These are phyloP conservation scores for Hibiscus tridactylites DNA, from an alignment of 345 rosid genomes.

Conservation along the genomic window DNA sequence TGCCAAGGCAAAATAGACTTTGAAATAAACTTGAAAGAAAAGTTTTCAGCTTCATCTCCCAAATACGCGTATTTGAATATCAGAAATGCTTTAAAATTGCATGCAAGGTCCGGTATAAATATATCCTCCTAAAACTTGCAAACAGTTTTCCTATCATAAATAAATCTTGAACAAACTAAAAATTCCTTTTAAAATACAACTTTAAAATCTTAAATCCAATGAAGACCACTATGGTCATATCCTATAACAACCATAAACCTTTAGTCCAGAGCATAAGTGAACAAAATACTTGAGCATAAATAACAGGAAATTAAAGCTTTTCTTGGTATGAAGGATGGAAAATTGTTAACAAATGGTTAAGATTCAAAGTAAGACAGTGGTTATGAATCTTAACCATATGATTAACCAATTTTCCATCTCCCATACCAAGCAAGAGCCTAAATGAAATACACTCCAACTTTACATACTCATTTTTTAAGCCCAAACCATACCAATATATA, in stretches of 20 bases:
- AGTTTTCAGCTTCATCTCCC: background rate
- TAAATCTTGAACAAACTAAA: background rate
- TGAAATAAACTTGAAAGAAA: too few relatives aligned
- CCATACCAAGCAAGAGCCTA: too few relatives aligned
- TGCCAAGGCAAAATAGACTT: too few relatives aligned
- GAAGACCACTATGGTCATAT: background rate
- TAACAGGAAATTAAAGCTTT: background rate
- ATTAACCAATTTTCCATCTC: too few relatives aligned
- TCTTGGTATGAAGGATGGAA: too few relatives aligned
- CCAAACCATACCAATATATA: background rate
- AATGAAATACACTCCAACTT: background rate
- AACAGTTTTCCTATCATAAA: background rate
- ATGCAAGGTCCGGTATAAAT: background rate
- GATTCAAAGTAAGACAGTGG: too few relatives aligned
- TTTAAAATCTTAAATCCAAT: background rate
- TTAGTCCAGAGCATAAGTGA: background rate
- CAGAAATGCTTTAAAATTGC: background rate
- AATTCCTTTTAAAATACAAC: background rate
- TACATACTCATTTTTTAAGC: background rate
- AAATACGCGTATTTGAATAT: background rate
- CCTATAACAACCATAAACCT: background rate
- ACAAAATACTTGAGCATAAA: background rate
- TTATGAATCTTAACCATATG: too few relatives aligned
- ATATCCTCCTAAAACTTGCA: background rate
- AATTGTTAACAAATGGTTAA: too few relatives aligned